A percentile compares a stretch with the other conserved stretches of the same genome.
Conservation (phyloP, 345 rosid species). For the Eucalyptus pauciflora region DNA sequence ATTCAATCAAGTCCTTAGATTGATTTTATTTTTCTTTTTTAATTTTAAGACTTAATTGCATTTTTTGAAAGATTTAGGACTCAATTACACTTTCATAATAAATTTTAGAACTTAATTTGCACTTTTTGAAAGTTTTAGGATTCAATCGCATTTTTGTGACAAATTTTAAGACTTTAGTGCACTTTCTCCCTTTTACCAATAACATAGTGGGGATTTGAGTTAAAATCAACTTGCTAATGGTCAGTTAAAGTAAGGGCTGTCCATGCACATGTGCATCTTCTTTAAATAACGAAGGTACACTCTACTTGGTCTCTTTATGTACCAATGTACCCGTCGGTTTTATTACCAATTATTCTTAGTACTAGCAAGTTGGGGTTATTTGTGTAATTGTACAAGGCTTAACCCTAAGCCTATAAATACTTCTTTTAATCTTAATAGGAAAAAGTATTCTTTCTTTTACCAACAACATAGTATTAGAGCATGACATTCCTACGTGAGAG, state of each 20-base stretch:
- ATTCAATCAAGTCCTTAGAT: rapidly evolving
- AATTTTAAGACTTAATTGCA: rapidly evolving
- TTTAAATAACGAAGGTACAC: not conserved
- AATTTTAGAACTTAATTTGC: rapidly evolving
- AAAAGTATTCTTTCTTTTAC: too few relatives aligned
- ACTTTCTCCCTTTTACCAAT: not conserved
- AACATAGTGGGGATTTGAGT: not conserved
- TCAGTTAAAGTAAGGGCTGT: not conserved
- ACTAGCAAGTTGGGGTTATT: too few relatives aligned
- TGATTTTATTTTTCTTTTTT: rapidly evolving
- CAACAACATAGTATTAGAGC: too few relatives aligned
- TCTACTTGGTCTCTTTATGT: not conserved
- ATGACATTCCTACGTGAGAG: too few relatives aligned
- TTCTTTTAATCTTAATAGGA: too few relatives aligned
- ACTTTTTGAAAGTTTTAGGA: rapidly evolving
- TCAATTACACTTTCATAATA: rapidly evolving
- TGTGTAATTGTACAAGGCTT: too few relatives aligned
- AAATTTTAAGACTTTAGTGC: too few relatives aligned
- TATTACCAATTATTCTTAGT: too few relatives aligned
- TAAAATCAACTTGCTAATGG: not conserved
- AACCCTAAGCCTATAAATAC: too few relatives aligned
- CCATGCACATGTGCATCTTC: not conserved
- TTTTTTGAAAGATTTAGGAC: rapidly evolving
- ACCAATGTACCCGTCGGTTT: rapidly evolving
- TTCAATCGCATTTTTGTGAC: rapidly evolving